These are phyloP conservation scores for Neurospora pannonica DNA, from an alignment of 495 filamentous ascomycete genomes.

Conservation along the genomic window DNA sequence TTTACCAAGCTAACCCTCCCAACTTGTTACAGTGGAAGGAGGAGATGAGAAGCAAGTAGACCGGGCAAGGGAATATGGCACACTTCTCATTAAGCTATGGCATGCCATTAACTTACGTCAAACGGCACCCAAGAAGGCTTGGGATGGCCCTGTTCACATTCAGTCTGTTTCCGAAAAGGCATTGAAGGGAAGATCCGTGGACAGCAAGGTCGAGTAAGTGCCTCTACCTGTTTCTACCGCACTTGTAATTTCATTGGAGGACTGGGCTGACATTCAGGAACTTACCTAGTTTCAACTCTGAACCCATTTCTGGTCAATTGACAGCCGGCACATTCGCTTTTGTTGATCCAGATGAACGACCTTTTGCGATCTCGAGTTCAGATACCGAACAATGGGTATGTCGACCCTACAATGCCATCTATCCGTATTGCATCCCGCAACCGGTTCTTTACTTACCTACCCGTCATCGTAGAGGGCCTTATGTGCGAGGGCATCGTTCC, in stretches of 20 bases:
- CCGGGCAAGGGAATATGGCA: neutral
- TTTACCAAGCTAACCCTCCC: neutral
- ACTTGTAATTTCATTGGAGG: too few species aligned
- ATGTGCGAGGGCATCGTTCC: conserved; percentile 2
- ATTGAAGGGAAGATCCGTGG: conserved; percentile 7
- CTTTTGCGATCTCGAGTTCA: conserved; percentile 12
- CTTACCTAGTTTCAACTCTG: neutral
- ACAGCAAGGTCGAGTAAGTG: conserved; percentile 2
- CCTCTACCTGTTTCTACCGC: neutral
- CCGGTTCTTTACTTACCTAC: neutral
- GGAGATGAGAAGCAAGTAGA: neutral
- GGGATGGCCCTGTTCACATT: neutral
- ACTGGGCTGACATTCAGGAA: neutral
- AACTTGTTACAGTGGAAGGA: neutral
- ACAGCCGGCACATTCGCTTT: neutral
- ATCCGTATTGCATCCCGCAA: neutral
- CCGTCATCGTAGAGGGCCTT: conserved; percentile 3
- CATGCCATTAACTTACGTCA: neutral
- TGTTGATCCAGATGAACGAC: neutral
- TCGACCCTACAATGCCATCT: neutral
- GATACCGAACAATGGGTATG: conserved; percentile 9
- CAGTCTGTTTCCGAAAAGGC: conserved; percentile 1
- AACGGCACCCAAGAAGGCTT: neutral
- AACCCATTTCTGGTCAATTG: neutral
- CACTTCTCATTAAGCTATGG: neutral